These are phyloP conservation scores for Moelleriella libera DNA, from an alignment of 2,329 filamentous ascomycete genomes.

Conservation along the genomic window DNA sequence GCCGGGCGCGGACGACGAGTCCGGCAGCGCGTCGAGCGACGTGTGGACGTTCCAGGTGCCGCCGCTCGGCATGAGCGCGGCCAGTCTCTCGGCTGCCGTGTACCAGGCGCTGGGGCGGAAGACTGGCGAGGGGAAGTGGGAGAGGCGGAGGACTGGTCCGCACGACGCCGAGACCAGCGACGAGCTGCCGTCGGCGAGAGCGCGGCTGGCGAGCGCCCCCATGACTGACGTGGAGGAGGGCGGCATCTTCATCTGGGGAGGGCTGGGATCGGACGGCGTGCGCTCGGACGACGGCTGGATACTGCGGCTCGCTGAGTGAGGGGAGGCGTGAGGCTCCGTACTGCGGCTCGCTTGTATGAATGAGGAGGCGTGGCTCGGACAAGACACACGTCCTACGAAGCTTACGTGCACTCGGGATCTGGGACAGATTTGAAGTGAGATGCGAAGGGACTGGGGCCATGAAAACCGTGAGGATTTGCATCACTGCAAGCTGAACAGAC, in stretches of 20 bases:
- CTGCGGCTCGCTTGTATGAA: no score
- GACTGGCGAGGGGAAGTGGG: slow-evolving; percentile 46
- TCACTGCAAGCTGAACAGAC: no score
- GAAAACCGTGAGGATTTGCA: no score
- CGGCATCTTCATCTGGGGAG: slow-evolving; percentile 47
- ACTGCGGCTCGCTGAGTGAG: slow-evolving; percentile 31
- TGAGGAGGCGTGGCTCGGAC: no score
- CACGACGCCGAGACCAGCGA: slow-evolving; percentile 37
- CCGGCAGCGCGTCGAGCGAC: slow-evolving; percentile 42
- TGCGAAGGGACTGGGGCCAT: no score
- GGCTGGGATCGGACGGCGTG: slow-evolving; percentile 34
- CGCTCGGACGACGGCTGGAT: slow-evolving; percentile 51
- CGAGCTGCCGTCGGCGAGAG: slow-evolving; percentile 35
- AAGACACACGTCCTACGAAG: no score
- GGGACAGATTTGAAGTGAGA: no score
- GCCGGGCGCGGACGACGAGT: slow-evolving; percentile 32
- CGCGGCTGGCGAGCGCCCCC: slow-evolving; percentile 41
- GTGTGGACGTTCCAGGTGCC: slow-evolving; percentile 52
- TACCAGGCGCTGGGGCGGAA: slow-evolving; percentile 35
- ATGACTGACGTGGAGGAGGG: slow-evolving; percentile 46
- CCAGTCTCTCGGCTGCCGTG: slow-evolving; percentile 41
- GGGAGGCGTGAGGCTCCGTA: background rate
- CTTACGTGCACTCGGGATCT: no score
- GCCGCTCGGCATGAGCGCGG: slow-evolving; percentile 36
- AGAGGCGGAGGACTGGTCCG: slow-evolving; percentile 28